Evolutionary conservation across 1,139 yeast species (phyloP), one percentile per base, ranked within the genome.

Genomic region (Zygoascus hellenicus): DNA sequence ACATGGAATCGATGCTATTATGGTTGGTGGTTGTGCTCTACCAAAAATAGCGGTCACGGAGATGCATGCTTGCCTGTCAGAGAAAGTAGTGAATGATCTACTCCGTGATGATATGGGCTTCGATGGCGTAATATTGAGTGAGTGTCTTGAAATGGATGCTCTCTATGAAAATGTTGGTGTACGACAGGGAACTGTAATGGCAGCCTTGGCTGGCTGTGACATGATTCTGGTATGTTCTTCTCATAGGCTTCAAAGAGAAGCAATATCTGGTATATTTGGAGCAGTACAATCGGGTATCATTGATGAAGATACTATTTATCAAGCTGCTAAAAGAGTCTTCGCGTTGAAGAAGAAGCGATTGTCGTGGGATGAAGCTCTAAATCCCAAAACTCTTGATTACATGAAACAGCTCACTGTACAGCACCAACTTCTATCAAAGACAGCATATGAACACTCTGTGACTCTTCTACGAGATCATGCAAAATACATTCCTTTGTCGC

Each of bases 1-100:
- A 41, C 73, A 68, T 38, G 70, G 69, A n/a, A 62, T 80, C 37
- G 84, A 80, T 59, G 80, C 84, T 0, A 65, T 79, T 26, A 70
- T 76, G 64, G 83, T 78, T 3, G 81, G 84, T n/a, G 84, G 84
- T 3, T 80, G 83, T 53, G 83, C 83, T 3, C 75, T 80, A n/a
- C 86, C 86, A 1, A 75, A 78, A 43, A 73, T 80, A 14, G 71
- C 80, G 28, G 79, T 80, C 14, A 79, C 77, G 53, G 86, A 80
- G 55, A 72, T 77, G 42, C 83, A 79, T 58, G 84, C 85, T 1
- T 80, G 85, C 54, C 65, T 81, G 47, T 74, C 80, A 17, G 83
- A 83, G 3, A 64, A 74, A n/a, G 67, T 81, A 2, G 67, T 80
- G n/a, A 72, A 72, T 42, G 78, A 74, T 46, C 61, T 80, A 33